Conservation (phyloP, 345 rosid species). For the Erysimum cheiranthoides region DNA sequence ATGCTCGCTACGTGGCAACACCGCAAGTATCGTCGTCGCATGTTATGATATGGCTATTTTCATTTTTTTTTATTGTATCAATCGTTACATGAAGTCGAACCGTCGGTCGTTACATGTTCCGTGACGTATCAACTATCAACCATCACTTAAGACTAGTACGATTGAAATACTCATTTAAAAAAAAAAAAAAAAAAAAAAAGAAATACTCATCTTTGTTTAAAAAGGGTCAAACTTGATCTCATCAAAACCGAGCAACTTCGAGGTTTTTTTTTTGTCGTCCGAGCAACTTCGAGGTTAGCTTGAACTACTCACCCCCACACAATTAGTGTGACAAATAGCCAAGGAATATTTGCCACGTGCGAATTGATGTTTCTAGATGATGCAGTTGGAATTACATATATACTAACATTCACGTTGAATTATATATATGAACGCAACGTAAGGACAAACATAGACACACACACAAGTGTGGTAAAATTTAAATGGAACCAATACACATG, state of each 20-base stretch:
- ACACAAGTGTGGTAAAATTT: background rate
- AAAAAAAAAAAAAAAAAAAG: too few relatives aligned
- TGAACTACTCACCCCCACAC: background rate
- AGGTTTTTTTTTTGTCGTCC: background rate
- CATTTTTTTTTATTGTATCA: conserved; percentile 26
- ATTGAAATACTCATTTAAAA: background rate
- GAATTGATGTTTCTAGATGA: background rate
- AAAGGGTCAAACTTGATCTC: background rate
- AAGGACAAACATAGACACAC: background rate
- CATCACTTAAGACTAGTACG: background rate
- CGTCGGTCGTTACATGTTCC: conserved; percentile 31
- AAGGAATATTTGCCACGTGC: conserved; percentile 3
- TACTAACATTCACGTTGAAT: background rate
- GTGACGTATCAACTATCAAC: conserved; percentile 7
- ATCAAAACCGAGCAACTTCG: background rate
- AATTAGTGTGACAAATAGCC: conserved; percentile 19
- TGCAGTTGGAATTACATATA: background rate
- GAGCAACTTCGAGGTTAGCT: background rate
- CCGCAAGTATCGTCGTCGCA: conserved; percentile 27
- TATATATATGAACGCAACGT: background rate
- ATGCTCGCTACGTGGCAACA: conserved; percentile 37
- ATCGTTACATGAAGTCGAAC: background rate
- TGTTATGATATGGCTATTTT: conserved; percentile 12
- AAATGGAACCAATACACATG: background rate
- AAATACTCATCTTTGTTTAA: background rate